These are phyloP conservation scores for Primulina huaijiensis DNA, from an alignment of 257 asterid genomes.

Conservation along the genomic window DNA sequence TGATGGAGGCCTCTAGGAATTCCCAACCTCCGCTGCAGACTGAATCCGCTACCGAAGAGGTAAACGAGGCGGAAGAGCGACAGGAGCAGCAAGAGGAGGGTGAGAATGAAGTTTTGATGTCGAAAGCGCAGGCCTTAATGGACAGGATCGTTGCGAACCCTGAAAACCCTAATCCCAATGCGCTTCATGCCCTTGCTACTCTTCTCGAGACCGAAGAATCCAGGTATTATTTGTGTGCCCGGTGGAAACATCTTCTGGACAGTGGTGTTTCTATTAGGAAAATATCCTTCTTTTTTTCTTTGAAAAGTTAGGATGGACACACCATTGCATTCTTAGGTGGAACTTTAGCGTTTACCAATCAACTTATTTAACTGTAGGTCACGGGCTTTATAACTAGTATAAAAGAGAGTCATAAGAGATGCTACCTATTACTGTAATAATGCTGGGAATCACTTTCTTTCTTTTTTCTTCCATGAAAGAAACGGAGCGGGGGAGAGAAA, in stretches of 20 bases:
- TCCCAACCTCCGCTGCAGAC: constrained; percentile 32
- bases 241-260: background rate
- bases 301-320: background rate
- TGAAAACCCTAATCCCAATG: constrained; percentile 80
- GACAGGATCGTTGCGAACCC: constrained; percentile 69
- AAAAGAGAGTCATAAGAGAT: background rate
- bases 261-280: background rate
- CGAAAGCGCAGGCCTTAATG: constrained; percentile 65
- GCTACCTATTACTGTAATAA: background rate
- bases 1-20: constrained; percentile 42
- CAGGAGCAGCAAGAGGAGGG: constrained; percentile 49
- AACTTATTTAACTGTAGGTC: background rate
- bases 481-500: background rate
- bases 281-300: background rate
- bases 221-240: constrained; percentile 45
- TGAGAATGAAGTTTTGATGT: constrained; percentile 56
- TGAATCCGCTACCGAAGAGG: constrained; percentile 30
- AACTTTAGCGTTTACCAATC: no score
- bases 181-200: constrained; percentile 81
- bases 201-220: constrained; percentile 77
- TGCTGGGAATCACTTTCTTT: background rate
- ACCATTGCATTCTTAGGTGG: background rate
- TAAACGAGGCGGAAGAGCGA: constrained; percentile 33
- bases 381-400: background rate
- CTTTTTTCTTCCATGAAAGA: background rate